A percentile compares a stretch with the other conserved stretches of the same genome.
These are phyloP conservation scores for Camelina hispida DNA, from an alignment of 345 rosid genomes.

Conservation along the genomic window DNA sequence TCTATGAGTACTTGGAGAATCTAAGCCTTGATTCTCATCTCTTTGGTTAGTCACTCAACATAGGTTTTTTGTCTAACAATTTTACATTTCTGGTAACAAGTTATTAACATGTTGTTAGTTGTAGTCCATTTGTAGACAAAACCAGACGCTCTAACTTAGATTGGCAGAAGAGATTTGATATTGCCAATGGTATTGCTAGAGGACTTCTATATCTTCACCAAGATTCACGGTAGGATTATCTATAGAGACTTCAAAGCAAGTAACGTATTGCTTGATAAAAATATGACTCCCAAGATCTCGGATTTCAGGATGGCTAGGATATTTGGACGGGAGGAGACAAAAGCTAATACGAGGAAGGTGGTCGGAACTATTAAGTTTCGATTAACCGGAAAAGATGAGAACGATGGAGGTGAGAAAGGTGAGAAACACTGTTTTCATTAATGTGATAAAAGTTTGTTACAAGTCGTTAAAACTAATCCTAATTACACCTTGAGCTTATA, in stretches of 20 bases:
- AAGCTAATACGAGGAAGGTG: slow-evolving; percentile 71
- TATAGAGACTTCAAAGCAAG: slow-evolving; percentile 88
- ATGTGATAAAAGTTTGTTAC: too few relatives aligned
- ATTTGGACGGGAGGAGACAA: slow-evolving; percentile 67
- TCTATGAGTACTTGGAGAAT: slow-evolving; percentile 75
- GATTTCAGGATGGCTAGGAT: slow-evolving; percentile 97
- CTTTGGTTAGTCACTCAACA: slow-evolving; percentile 52
- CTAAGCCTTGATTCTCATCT: slow-evolving; percentile 65
- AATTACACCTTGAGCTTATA: too few relatives aligned
- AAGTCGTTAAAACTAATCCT: too few relatives aligned
- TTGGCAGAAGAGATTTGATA: slow-evolving; percentile 69
- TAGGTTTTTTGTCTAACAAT: background rate
- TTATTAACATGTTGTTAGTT: background rate
- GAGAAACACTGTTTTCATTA: too few relatives aligned
- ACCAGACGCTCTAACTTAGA: slow-evolving; percentile 54
- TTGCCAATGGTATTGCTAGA: slow-evolving; percentile 65
- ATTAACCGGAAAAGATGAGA: too few relatives aligned
- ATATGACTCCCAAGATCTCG: slow-evolving; percentile 84
- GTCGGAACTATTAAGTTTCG: slow-evolving; percentile 50
- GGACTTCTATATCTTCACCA: slow-evolving; percentile 82
- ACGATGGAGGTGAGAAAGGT: too few relatives aligned
- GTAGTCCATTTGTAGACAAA: slow-evolving; percentile 44
- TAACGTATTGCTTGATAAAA: slow-evolving; percentile 78
- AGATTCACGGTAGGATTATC: slow-evolving; percentile 73
- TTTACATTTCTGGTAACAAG: background rate